Base-by-base conservation (phyloP, 192 early-diverging fungal species). In the Backusella mclennaniae region DNA sequence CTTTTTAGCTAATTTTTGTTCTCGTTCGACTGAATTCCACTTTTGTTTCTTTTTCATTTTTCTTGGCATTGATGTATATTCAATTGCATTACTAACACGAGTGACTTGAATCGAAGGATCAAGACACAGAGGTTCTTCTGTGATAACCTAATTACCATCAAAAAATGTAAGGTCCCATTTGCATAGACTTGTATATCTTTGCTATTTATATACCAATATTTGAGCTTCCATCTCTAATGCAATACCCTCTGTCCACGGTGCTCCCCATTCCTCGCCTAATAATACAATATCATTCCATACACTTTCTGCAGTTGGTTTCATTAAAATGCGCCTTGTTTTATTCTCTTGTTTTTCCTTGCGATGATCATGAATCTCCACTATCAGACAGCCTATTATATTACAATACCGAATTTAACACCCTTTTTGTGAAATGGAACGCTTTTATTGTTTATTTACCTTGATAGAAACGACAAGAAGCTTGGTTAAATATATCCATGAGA, bases 81-180 rank as follows among this genome's bases (percentile, higher is more conserved):
- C 82, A 17, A 90, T 91, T 66, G 91, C 90, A 73, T 93, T 93
- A 77, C 87, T 89, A 36, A 93, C 56, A 1, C 91, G 87, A 36
- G 87, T 90, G 41, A 92, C 89, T 77, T 92, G 88, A 63, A 92
- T 84, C 49, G 88, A 88, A 1, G 92, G 92, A 72, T 92, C 91
- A 31, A 93, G 82, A 49, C 89, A 89, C 9, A 93, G 67, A 11
- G 90, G 90, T 66, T 86, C 91, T 72, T 93, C 91, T 14, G 86
- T 88, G 0, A 87, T 87, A n/a, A 93, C 80, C 86, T 87, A 69
- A 39, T 33, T 41, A 26, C 17, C 21, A 3, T 42, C 29, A 67
- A 14, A 9, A 9, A 8, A 19, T 38, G 36, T 70, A 26, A 70
- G 21, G 9, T 4, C n/a, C 2, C 23, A 41, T 44, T 70, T 1